Percentiles rank a stretch among this genome's conserved stretches.
These are phyloP conservation scores for Carpinus viminea DNA, from an alignment of 306 rosid genomes.

Conservation along the genomic window DNA sequence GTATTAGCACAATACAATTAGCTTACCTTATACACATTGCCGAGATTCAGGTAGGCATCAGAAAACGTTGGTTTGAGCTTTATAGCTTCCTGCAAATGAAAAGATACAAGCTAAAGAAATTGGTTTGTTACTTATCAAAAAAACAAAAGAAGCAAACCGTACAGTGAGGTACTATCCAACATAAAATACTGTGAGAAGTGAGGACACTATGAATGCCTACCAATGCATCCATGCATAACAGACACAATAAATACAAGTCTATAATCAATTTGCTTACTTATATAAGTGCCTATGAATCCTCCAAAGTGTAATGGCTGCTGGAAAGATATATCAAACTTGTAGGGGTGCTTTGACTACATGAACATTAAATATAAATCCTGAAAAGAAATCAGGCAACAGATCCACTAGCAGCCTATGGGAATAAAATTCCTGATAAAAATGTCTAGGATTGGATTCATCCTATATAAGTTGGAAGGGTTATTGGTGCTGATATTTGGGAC, in stretches of 20 bases:
- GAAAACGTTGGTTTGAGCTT: conserved; percentile 96
- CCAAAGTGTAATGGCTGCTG: too few species aligned
- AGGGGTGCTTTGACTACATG: background rate
- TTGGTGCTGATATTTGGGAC: background rate
- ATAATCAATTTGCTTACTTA: background rate
- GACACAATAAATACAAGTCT: background rate
- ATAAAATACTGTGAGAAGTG: background rate
- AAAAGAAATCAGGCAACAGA: background rate
- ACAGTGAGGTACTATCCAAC: conserved; percentile 5
- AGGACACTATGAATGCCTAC: background rate
- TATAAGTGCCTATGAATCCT: background rate
- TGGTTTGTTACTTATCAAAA: too few species aligned
- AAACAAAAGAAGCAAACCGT: conserved; percentile 3
- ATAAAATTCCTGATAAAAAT: background rate
- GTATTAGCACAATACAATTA: conserved; percentile 43
- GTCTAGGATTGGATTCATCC: background rate
- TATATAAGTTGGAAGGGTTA: background rate
- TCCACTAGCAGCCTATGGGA: background rate
- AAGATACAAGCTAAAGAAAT: background rate
- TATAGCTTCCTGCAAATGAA: conserved; percentile 82
- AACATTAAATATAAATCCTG: background rate
- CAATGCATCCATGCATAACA: background rate
- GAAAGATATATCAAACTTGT: background rate
- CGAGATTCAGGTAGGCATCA: conserved; percentile 98
- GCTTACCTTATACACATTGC: conserved; percentile 96